These are phyloP conservation scores for Aspergillus spinulosporus DNA, from an alignment of 2,329 filamentous ascomycete genomes.

Conservation along the genomic window DNA sequence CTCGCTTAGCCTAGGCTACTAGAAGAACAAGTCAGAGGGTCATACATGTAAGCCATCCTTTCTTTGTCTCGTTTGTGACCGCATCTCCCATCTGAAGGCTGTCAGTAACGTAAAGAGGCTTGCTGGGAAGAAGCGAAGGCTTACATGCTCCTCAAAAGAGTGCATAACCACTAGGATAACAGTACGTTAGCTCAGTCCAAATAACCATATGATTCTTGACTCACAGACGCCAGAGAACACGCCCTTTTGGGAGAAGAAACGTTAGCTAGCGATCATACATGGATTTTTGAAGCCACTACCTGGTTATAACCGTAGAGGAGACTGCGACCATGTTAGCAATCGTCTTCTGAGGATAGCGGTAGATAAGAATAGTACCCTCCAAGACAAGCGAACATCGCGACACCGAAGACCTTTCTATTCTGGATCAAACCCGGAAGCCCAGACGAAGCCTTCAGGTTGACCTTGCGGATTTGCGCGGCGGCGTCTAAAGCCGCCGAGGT, in stretches of 20 bases:
- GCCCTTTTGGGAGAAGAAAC: not conserved
- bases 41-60: not conserved
- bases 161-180: not conserved
- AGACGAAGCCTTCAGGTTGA: conserved; percentile 56
- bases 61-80: not conserved
- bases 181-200: not conserved
- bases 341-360: not conserved
- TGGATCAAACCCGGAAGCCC: conserved; percentile 57
- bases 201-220: not conserved
- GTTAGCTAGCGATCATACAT: not conserved
- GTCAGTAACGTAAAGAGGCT: not conserved
- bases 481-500: conserved; percentile 39
- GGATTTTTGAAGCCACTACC: conserved; percentile 8
- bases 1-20: not conserved
- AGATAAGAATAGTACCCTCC: conserved; percentile 45
- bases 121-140: not conserved
- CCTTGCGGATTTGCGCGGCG: conserved; percentile 54
- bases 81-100: not conserved
- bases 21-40: not conserved
- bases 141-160: not conserved
- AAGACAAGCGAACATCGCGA: conserved; percentile 63
- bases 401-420: conserved; percentile 62
- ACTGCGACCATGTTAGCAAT: conserved; percentile 34
- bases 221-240: not conserved
- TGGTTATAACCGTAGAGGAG: conserved; percentile 33